Base-by-base conservation (phyloP, 768 basidiomycete genomes). In the Leucosporidium yakuticum region DNA sequence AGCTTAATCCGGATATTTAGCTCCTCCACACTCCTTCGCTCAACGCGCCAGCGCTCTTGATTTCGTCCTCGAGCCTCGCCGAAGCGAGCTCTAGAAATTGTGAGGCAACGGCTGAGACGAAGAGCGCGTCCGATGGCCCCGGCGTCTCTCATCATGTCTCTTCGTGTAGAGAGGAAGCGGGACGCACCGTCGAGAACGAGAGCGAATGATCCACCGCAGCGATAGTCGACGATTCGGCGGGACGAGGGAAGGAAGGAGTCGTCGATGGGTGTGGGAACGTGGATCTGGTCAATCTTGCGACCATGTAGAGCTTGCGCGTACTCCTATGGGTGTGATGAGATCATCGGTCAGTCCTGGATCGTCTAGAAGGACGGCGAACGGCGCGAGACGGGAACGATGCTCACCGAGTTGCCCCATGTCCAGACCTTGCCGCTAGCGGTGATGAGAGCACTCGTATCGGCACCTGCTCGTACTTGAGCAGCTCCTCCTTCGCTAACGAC, bases 41-140 rank as follows among this genome's bases (percentile, higher is more conserved):
- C 36, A 15, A 44, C 39, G 39, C 39, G 39, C 39, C 8, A 44
- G 39, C 39, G 14, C 39, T 44, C 39, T 7, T 44, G 39, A 44
- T 44, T 44, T 44, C 39, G 39, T 44, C 39, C 39, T 44, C 39
- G 39, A 44, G 39, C 39, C 6, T 44, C 39, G 39, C 39, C 39
- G 14, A 44, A 44, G 39, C 39, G 14, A 44, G 39, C 39, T 44
- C 39, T 44, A n/a, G 32, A 32, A 39, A 48, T n/a, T 3, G 23
- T 27, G n/a, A n/a, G 51, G 51, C 51, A 21, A 9, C 51, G 51
- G 9, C 9, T 21, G 51, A 32, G 44, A 32, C 12, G 29, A 36
- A 27, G 53, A 58, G 62, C 65, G 50, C 48, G 49, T 73, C 58
- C 58, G 68, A 69, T 73, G 71, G 71, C 71, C 71, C 71, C 71